Base-by-base conservation (phyloP, 208 protist species). In the Trypanosoma congolense region DNA sequence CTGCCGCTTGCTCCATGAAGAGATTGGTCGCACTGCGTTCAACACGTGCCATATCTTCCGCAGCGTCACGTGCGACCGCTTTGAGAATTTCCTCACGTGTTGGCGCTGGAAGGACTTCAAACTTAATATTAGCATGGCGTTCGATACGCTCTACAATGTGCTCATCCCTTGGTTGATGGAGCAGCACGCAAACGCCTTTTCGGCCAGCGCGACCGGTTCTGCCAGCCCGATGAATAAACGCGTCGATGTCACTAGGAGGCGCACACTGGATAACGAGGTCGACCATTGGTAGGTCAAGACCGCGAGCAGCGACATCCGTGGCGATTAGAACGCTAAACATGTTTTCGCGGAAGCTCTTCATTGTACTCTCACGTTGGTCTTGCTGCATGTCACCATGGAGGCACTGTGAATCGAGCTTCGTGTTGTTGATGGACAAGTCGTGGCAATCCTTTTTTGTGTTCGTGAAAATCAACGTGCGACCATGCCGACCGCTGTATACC, bases 301-400 rank as follows among this genome's bases (percentile, higher is more conserved):
- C 90, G 54, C 93, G 82, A 6, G 89, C 89, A 10, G 90, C 90
- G 31, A 97, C 93, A 58, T 96, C 90, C 5, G 92, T 96, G 4
- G 90, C 92, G 51, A 98, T 92, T n/a, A 98, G 85, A 24, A 97
- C 82, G 50, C 73, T 85, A 64, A 96, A 96, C 45, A 87, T 92
- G 57, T 95, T 93, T 14, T 95, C 80, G 16, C 90, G 85, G 71
- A 97, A 98, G 35, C 79, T 87, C 53, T 92, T 87, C 73, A 98
- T 88, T n/a, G 91, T 96, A 56, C 78, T 84, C 68, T 97, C 90
- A 45, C 92, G 82, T 56, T 91, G 70, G 59, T 82, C 72, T 75
- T 98, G 96, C 60, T 94, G 73, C 77, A 97, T 94, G 65, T 98
- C 96, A 43, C 96, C 96, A 75, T 98, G 96, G 16, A 98, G 98